Evolutionary conservation across 495 filamentous ascomycete genomes (phyloP), one percentile per base, ranked within the genome.

Genomic region (Penicillium soppii): DNA sequence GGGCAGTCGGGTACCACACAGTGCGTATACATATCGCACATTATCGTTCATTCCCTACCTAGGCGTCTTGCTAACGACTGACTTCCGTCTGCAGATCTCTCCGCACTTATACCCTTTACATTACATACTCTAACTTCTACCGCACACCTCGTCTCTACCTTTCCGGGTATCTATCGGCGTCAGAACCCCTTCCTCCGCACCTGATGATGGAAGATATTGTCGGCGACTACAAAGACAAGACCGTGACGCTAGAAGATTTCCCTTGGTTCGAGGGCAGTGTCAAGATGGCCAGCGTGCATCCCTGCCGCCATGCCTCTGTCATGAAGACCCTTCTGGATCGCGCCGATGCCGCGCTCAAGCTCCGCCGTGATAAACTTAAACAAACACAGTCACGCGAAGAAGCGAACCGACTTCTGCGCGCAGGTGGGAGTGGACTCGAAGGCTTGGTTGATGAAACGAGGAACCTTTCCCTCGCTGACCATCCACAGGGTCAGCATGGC

Each of bases 201-300:
- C 78, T 87, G 20, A 97, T 99, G 95, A 96, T 97, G 88, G 94
- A 99, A 65, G 95, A 99, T 61, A 97, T 99, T 59, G 88, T 97
- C 23, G 92, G 95, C 59, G 95, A 99, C 78, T 99, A 99, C 78
- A 95, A 96, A 65, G 92, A 97, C 73, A 99, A 99, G 75, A 99
- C 94, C 7, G 94, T 99, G 52, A 99, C 95, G 13, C 83, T 97
- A 33, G 95, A 99, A 69, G 90, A 96, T 66, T 99, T 99, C 68
- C 91, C 91, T 20, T 95, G 91, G 77, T 91, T 89, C 62, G 86
- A 89, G 42, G 71, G 76, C 8, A 82, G 77, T 50, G 81, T 96
- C 57, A 95, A 95, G 76, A 99, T 96, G 86, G 95, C 94, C 23
- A 91, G 85, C 47, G 88, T 99, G 21, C 95, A 99, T 62, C 95